These are phyloP conservation scores for Pythium phragmitis DNA, from an alignment of 352 stramenopile species.

Conservation along the genomic window DNA sequence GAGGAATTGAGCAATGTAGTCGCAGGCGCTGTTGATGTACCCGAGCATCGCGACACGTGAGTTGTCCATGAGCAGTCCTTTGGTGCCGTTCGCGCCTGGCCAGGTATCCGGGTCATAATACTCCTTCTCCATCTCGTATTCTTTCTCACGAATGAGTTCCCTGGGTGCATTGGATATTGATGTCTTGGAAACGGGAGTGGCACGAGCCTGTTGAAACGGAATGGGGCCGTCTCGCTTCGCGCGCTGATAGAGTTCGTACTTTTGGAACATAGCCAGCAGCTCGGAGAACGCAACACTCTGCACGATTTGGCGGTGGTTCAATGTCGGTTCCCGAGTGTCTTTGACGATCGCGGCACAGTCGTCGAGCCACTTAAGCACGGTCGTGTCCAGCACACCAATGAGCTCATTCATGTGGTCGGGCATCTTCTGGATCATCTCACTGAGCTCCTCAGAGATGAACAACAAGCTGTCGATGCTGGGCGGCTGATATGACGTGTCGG, in stretches of 20 bases:
- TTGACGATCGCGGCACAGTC: conserved; percentile 70
- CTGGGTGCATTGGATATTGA: not conserved
- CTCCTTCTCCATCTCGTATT: conserved; percentile 64
- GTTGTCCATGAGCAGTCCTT: conserved; percentile 69
- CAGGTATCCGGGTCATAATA: conserved; percentile 60
- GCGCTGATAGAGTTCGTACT: conserved; percentile 64
- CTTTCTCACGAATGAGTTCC: conserved; percentile 48
- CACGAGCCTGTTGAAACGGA: conserved; percentile 53
- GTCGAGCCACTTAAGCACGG: conserved; percentile 67
- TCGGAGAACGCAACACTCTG: conserved; percentile 63
- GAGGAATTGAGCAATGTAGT: conserved; percentile 66
- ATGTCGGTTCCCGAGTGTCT: conserved; percentile 71
- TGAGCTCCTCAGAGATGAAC: conserved; percentile 61
- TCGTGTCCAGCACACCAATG: conserved; percentile 59
- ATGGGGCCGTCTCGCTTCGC: conserved; percentile 55
- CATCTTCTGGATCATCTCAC: conserved; percentile 74
- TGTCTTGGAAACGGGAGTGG: conserved; percentile 19
- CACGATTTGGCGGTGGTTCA: conserved; percentile 64
- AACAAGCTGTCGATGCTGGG: conserved; percentile 77
- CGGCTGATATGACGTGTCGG: conserved; percentile 73
- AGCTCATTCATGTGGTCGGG: conserved; percentile 58
- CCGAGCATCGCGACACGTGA: conserved; percentile 73
- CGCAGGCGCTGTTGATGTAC: conserved; percentile 76
- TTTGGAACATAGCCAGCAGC: conserved; percentile 55
- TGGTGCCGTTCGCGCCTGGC: conserved; percentile 33